Evolutionary conservation across 176 grass and related monocot genomes (phyloP).

Genomic region (Pontederia crassipes): DNA sequence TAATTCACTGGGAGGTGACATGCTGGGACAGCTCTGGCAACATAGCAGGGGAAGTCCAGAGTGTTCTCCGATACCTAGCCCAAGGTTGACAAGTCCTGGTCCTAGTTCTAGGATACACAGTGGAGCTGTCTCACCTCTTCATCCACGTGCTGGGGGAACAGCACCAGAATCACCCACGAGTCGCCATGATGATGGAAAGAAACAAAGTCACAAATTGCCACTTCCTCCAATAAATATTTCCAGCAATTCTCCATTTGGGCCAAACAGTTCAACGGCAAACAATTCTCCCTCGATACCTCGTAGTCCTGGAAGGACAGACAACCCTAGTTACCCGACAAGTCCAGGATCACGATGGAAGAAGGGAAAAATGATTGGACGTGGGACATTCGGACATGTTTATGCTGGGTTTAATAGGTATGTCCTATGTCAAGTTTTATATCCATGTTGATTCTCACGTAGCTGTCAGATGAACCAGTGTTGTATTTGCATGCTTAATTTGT

Average conservation of each 20-base stretch:
- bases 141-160: conserved; percentile 76
- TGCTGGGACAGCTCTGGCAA: conserved; percentile 84
- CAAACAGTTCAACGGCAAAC: conserved; percentile 67
- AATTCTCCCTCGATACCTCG: conserved; percentile 49
- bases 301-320: conserved; percentile 88
- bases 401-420: conserved; percentile 97
- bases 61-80: conserved; percentile 85
- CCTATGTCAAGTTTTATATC: conserved; percentile 14
- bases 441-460: not conserved
- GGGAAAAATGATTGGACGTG: conserved; percentile 83
- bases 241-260: conserved; percentile 51
- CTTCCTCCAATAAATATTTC: conserved; percentile 78
- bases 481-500: too few species aligned
- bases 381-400: conserved; percentile 98
- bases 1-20: conserved; percentile 97
- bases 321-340: conserved; percentile 70
- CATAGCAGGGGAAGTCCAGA: conserved; percentile 85
- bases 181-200: conserved; percentile 57
- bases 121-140: conserved; percentile 80
- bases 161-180: conserved; percentile 77
- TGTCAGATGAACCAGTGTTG: not conserved
- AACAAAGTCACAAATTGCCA: conserved; percentile 81
- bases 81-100: conserved; percentile 90
- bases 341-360: conserved; percentile 98
- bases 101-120: conserved; percentile 96